A percentile compares a stretch with the other conserved stretches of the same genome.
Evolutionary conservation across 139 green algal species (phyloP).

Genomic region (Tetradesmus obliquus): DNA sequence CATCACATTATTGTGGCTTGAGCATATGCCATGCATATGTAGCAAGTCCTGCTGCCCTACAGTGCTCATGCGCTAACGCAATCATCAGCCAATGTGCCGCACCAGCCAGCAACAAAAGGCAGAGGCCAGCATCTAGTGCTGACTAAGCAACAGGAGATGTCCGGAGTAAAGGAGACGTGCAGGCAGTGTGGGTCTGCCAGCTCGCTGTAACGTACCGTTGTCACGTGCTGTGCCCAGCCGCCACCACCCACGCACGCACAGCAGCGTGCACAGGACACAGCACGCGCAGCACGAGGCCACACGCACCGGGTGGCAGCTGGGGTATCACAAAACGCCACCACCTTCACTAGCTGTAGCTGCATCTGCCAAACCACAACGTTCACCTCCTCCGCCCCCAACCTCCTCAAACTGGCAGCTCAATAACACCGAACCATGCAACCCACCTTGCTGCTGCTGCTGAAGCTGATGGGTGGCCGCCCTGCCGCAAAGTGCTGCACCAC

Average conservation of each 20-base stretch:
- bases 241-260: neutral
- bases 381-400: neutral
- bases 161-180: slow-evolving; percentile 25
- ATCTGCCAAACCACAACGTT: neutral
- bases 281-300: neutral
- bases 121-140: no score
- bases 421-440: neutral
- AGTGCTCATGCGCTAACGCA: no score
- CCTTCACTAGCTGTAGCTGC: neutral
- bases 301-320: neutral
- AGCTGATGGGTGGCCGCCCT: slow-evolving; percentile 84
- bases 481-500: slow-evolving; percentile 80
- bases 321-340: neutral
- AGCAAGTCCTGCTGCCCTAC: no score
- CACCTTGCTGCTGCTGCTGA: slow-evolving; percentile 74
- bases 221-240: neutral
- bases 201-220: slow-evolving; percentile 18
- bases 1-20: no score
- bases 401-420: no score
- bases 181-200: slow-evolving; percentile 2
- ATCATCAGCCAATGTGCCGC: no score
- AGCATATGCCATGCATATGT: no score
- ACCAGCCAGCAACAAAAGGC: no score
- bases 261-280: neutral
- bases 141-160: neutral